These are phyloP conservation scores for Wickerhamiella kurtzmanii DNA, from an alignment of 805 yeast species.

Conservation along the genomic window DNA sequence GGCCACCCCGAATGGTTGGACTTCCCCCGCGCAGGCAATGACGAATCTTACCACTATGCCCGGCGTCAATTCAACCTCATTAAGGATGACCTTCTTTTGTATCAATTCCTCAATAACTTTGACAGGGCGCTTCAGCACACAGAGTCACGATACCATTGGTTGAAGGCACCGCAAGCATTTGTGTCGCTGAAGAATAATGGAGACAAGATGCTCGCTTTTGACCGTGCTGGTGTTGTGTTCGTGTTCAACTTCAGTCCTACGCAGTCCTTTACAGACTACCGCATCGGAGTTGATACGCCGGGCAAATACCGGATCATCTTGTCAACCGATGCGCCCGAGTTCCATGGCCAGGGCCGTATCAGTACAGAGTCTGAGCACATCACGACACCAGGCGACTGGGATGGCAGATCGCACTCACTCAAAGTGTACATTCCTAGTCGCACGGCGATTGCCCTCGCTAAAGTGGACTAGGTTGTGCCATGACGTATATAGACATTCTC, in stretches of 20 bases:
- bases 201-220: slow-evolving; percentile 82
- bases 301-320: slow-evolving; percentile 67
- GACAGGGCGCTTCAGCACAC: slow-evolving; percentile 73
- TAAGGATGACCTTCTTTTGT: slow-evolving; percentile 67
- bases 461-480: neutral
- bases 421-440: slow-evolving; percentile 77
- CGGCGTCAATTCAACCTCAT: slow-evolving; percentile 86
- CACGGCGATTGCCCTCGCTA: slow-evolving; percentile 44
- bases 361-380: slow-evolving; percentile 41
- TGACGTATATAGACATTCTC: neutral
- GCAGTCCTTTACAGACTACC: slow-evolving; percentile 69
- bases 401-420: slow-evolving; percentile 57
- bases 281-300: slow-evolving; percentile 73
- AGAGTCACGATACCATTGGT: slow-evolving; percentile 60
- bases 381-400: slow-evolving; percentile 72
- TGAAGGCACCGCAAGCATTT: slow-evolving; percentile 62
- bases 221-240: slow-evolving; percentile 72
- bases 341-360: slow-evolving; percentile 74
- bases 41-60: slow-evolving; percentile 82
- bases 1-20: slow-evolving; percentile 99
- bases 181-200: slow-evolving; percentile 77
- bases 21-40: slow-evolving; percentile 84
- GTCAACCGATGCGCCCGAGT: slow-evolving; percentile 55
- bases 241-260: slow-evolving; percentile 85
- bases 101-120: slow-evolving; percentile 64